These are phyloP conservation scores for Mycena haematopus DNA, from an alignment of 768 basidiomycete genomes.

Conservation along the genomic window DNA sequence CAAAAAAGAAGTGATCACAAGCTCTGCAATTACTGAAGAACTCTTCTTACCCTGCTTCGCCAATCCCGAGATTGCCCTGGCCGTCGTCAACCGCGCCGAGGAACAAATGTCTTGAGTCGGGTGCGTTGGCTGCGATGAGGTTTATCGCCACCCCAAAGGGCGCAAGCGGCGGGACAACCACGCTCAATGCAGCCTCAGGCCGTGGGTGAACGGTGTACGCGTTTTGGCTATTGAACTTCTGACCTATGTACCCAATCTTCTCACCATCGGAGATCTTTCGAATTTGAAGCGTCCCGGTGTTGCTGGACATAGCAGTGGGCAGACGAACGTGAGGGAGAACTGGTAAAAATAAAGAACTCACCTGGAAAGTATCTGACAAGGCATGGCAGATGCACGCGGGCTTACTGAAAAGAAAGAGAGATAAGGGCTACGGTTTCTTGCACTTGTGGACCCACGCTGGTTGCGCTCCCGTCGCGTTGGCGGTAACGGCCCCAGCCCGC, in stretches of 20 bases:
- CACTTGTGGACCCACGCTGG: background rate
- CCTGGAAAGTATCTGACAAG: slow-evolving; percentile 8
- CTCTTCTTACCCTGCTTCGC: slow-evolving; percentile 6
- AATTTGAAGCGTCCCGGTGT: slow-evolving; percentile 2
- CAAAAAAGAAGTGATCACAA: background rate
- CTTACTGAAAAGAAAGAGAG: background rate
- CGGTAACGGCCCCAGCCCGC: slow-evolving; percentile 10
- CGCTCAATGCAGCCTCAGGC: background rate
- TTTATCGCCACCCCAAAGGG: background rate
- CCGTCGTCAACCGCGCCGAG: slow-evolving; percentile 6
- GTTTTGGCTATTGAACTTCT: background rate
- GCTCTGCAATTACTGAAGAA: background rate
- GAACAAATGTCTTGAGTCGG: background rate
- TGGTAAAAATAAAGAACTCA: background rate
- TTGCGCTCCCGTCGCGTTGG: slow-evolving; percentile 9
- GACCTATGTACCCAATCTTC: slow-evolving; percentile 4
- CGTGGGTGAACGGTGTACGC: background rate
- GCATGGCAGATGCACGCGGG: background rate
- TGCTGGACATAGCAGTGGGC: background rate
- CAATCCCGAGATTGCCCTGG: background rate
- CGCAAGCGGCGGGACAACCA: slow-evolving; percentile 4
- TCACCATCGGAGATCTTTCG: background rate
- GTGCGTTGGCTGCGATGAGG: slow-evolving; percentile 3
- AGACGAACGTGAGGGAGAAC: too few relatives aligned
- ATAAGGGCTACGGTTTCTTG: background rate